phyloP scores from a whole-genome alignment of 768 basidiomycete genomes.

The Suillus bovinus region DNA sequence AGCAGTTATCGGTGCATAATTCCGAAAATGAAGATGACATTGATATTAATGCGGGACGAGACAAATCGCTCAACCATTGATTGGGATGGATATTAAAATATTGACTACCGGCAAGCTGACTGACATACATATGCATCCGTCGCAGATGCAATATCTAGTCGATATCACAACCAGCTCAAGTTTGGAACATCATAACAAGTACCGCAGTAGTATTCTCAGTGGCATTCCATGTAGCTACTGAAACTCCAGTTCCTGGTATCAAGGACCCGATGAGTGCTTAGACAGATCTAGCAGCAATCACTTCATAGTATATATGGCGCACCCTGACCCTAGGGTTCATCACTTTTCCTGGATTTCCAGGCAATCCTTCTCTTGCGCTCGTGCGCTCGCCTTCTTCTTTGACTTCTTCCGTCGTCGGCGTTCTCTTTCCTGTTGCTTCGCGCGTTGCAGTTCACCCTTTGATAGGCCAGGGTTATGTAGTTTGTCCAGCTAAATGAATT shows the following conservation, averaged over 20 bases:
- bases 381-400: constrained; percentile 55
- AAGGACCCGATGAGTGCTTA: not conserved
- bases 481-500: constrained; percentile 59
- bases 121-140: too few species aligned
- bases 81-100: too few species aligned
- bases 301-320: too few species aligned
- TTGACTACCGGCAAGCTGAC: too few species aligned
- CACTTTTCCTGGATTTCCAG: constrained; percentile 15
- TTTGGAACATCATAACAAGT: too few species aligned
- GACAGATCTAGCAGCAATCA: not conserved
- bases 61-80: too few species aligned
- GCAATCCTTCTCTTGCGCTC: constrained; percentile 24
- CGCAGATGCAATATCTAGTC: too few species aligned
- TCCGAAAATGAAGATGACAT: too few species aligned
- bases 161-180: too few species aligned
- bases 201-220: too few species aligned
- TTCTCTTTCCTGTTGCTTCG: constrained; percentile 76
- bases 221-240: not conserved
- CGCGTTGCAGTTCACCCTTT: constrained; percentile 63
- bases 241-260: not conserved
- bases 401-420: constrained; percentile 76
- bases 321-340: constrained; percentile 2
- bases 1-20: too few species aligned
- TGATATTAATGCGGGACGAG: too few species aligned
- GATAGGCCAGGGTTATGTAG: constrained; percentile 75